Percentiles rank a stretch among this genome's conserved stretches.
These are phyloP conservation scores for Leccinum solheimii DNA, from an alignment of 1,284 basidiomycete genomes.

Conservation along the genomic window DNA sequence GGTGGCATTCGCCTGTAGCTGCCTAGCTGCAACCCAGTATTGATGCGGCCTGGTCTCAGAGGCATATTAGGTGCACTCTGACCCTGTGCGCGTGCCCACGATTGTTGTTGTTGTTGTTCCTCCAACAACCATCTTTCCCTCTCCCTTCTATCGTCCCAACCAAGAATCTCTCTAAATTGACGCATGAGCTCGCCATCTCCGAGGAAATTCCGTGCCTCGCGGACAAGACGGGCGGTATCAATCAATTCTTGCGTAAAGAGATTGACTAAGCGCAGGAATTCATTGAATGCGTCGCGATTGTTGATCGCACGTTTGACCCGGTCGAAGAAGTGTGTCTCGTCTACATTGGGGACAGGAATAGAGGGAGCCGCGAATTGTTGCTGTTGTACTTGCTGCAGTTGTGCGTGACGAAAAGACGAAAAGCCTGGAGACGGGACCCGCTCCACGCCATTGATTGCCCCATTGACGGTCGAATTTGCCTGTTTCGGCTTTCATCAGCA, in stretches of 20 bases:
- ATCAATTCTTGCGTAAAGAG: slow-evolving; percentile 95
- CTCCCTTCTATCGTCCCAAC: slow-evolving; percentile 77
- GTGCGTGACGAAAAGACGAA: slow-evolving; percentile 23
- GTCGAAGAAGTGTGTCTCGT: slow-evolving; percentile 92
- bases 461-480: slow-evolving; percentile 22
- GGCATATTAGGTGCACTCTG: slow-evolving; percentile 43
- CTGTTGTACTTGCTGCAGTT: slow-evolving; percentile 32
- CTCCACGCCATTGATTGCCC: slow-evolving; percentile 22
- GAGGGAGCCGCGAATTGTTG: slow-evolving; percentile 28
- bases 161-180: slow-evolving; percentile 89
- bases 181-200: slow-evolving; percentile 77
- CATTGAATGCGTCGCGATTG: slow-evolving; percentile 89
- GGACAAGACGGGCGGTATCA: slow-evolving; percentile 79
- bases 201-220: slow-evolving; percentile 63
- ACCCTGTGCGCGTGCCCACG: slow-evolving; percentile 44
- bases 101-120: slow-evolving; percentile 45
- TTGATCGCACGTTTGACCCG: slow-evolving; percentile 88
- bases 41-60: slow-evolving; percentile 53
- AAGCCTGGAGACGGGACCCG: slow-evolving; percentile 24
- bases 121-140: slow-evolving; percentile 48
- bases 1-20: slow-evolving; percentile 89
- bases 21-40: slow-evolving; percentile 66
- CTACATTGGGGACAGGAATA: slow-evolving; percentile 40
- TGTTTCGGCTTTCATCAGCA: slow-evolving; percentile 24
- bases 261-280: slow-evolving; percentile 95